Evolutionary conservation across 2,329 filamentous ascomycete species (phyloP), one percentile per base, ranked within the genome.

Genomic region (Zymoseptoria passerinii): DNA sequence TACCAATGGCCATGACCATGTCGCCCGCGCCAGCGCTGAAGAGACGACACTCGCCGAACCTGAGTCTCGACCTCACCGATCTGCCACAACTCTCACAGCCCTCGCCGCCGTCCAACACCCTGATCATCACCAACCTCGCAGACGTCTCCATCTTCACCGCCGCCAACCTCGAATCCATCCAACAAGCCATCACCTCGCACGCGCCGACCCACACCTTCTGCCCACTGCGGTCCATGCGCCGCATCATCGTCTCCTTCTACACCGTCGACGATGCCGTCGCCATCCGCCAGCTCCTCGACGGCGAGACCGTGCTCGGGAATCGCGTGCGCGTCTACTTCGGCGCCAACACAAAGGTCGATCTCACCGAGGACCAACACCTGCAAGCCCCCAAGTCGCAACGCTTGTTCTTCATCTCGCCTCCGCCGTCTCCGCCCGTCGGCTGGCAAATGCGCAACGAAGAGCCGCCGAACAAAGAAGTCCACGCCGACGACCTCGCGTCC

Each of bases 81-180:
- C 76, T 92, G 49, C 88, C 89, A 53, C 82, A 87, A 40, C 79
- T 89, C 57, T 78, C 79, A 49, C 81, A 84, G 70, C 88, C 89
- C n/a, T 85, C 88, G 27, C 83, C 86, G 56, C 87, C 88, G 5
- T 88, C 87, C 65, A 94, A 94, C 78, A 94, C 89, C 0, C 84
- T 94, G 58, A 83, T 94, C 69, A 87, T 94, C 71, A 94, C 89
- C 68, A 90, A 90, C 76, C 83, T 94, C 60, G 77, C 85, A 69
- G 83, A 89, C 64, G 76, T 80, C 59, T 84, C 87, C 68, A 85
- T 90, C 76, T 94, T 92, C 80, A 79, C 83, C 59, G 79, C 87
- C 18, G 81, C 86, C 62, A 90, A 90, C 74, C 80, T 92, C 59
- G 82, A 87, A 67, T 84, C 82, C 61, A 88, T 92, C 68, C 86